Conservation (phyloP, 257 asterid genomes). For the Gardenia jasminoides region DNA sequence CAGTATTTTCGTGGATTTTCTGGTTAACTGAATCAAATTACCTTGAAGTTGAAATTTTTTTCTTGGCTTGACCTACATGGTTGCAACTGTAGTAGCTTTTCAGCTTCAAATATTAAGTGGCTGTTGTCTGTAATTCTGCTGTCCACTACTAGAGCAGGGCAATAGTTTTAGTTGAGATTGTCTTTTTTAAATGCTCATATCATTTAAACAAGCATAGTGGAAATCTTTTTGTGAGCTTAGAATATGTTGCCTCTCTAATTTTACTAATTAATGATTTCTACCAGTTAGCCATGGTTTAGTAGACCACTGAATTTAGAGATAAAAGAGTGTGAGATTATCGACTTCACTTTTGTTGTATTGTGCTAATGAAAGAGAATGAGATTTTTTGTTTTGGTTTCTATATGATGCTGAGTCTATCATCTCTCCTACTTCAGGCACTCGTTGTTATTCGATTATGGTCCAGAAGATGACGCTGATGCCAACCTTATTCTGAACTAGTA, state of each 20-base stretch:
- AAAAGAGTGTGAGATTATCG: not conserved
- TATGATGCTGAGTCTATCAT: not conserved
- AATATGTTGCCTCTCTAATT: not conserved
- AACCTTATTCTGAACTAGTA: conserved; percentile 78
- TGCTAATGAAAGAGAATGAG: not conserved
- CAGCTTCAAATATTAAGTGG: not conserved
- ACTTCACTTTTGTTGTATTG: not conserved
- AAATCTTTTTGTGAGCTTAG: not conserved
- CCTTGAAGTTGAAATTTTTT: not conserved
- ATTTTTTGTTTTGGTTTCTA: not conserved
- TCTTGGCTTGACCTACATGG: not conserved
- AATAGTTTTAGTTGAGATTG: not conserved
- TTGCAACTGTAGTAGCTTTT: not conserved
- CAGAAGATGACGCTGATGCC: conserved; percentile 70
- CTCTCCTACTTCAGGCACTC: conserved; percentile 57
- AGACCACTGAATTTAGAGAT: not conserved
- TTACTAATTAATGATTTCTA: not conserved
- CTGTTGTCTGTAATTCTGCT: not conserved
- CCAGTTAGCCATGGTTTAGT: not conserved
- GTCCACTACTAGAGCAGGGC: not conserved
- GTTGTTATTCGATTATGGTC: conserved; percentile 72
- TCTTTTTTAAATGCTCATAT: not conserved
- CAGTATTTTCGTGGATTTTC: not conserved
- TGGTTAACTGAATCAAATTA: not conserved
- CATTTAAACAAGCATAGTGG: not conserved